Evolutionary conservation across 2,329 filamentous ascomycete genomes (phyloP), one percentile per base, ranked within the genome.

Genomic region (Verticillium nonalfalfae): DNA sequence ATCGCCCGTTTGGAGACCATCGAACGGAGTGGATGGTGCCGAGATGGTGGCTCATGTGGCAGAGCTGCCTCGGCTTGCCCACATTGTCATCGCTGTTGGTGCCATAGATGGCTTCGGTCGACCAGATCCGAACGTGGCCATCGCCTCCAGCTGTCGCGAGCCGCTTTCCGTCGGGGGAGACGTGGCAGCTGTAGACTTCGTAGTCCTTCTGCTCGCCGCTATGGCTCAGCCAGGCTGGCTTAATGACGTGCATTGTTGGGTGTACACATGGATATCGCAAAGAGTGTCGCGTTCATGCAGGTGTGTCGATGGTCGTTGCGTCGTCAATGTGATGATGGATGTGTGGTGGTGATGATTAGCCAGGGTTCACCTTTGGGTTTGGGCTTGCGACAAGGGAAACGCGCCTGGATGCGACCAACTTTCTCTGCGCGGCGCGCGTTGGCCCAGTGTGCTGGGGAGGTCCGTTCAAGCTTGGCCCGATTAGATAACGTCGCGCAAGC

Each of bases 191-290:
- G 80, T 98, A 99, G 67, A 98, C 94, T 78, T 99, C 95, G 73
- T 96, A 96, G 74, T 98, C 93, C 74, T 97, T 98, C 75, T 96
- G 91, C 80, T 99, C 95, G 74, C 94, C 93, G 78, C 91, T 93
- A 80, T 97, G 94, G 74, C 90, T 94, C 71, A 98, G 87, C 93
- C 94, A 98, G 73, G 90, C 87, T 68, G 94, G 94, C 85, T 96
- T 97, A 76, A 96, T 91, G 78, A 97, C 86, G 80, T 87, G 89
- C 90, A 94, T 93, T 58, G 58, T 59, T 34, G 40, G 39, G n/a
- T n/a, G 40, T 54, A 26, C 33, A 33, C 58, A 59, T 59, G 40
- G 33, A 40, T 36, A 33, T 34, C 15, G 31, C 10, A 7, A 13
- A 7, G 18, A n/a, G 3, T 26, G 1, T 15, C 6, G 38, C 33